phyloP scores from a whole-genome alignment of 257 asterid species.

The Solanum tarapatanum region DNA sequence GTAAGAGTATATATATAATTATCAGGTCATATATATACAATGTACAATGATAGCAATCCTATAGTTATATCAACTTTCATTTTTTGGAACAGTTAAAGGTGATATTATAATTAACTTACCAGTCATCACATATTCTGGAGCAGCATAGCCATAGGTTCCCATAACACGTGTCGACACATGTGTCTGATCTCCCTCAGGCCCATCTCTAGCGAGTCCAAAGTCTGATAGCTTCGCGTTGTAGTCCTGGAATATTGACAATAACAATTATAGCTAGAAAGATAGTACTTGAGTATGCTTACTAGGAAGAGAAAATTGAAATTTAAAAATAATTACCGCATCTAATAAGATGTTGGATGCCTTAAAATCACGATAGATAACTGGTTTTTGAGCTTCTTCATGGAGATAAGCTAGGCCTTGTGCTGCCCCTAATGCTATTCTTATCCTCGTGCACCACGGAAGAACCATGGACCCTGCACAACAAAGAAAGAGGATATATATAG shows the following conservation, averaged over 20 bases:
- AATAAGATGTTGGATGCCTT: conserved; percentile 59
- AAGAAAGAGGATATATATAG: neutral
- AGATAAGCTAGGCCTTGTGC: conserved; percentile 82
- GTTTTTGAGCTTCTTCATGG: conserved; percentile 74
- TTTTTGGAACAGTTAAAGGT: neutral
- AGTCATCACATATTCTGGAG: conserved; percentile 74
- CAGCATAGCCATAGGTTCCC: conserved; percentile 91
- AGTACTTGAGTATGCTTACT: neutral
- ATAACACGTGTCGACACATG: conserved; percentile 80
- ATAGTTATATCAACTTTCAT: neutral
- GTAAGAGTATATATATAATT: neutral
- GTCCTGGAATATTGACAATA: conserved; percentile 35
- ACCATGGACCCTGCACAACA: conserved; percentile 44
- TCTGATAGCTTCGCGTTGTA: conserved; percentile 80
- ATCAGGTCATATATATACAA: neutral
- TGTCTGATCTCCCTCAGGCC: conserved; percentile 71
- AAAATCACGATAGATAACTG: conserved; percentile 66
- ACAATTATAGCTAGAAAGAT: neutral
- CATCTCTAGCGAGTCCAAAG: conserved; percentile 84
- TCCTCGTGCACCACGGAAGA: conserved; percentile 67
- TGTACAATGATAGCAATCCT: neutral
- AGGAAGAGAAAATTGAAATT: conserved; percentile 5
- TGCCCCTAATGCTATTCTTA: conserved; percentile 65
- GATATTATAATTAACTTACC: conserved; percentile 18
- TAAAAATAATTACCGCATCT: conserved; percentile 37